phyloP scores from a whole-genome alignment of 805 yeast genomes.

The Metschnikowia santaceciliae region DNA sequence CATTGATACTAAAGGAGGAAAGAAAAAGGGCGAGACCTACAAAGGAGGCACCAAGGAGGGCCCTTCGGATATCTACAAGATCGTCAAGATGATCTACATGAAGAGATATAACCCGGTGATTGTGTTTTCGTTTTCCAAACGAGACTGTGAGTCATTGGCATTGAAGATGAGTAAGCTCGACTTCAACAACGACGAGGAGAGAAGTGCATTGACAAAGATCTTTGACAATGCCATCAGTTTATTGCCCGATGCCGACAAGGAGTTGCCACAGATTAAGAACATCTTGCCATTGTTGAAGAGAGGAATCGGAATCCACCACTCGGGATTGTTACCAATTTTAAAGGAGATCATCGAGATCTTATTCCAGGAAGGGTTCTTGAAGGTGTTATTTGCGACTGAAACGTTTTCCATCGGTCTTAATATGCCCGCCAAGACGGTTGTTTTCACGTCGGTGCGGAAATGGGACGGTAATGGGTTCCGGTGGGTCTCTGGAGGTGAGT shows the following conservation, averaged over 20 bases:
- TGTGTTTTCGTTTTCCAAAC: constrained; percentile 95
- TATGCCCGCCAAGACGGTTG: constrained; percentile 99
- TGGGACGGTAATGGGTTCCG: constrained; percentile 98
- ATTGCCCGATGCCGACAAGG: constrained; percentile 86
- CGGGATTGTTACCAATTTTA: constrained; percentile 88
- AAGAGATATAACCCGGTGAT: constrained; percentile 96
- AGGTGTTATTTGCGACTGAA: constrained; percentile 95
- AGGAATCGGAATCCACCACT: constrained; percentile 98
- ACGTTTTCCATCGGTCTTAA: constrained; percentile 97
- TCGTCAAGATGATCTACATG: constrained; percentile 96
- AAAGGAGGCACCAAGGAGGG: constrained; percentile 83
- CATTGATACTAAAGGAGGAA: constrained; percentile 48
- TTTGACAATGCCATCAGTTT: constrained; percentile 85
- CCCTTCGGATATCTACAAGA: constrained; percentile 86
- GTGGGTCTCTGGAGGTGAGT: constrained; percentile 99
- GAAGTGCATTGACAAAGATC: constrained; percentile 84
- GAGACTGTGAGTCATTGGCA: constrained; percentile 94
- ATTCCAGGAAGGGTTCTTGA: constrained; percentile 93
- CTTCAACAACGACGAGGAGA: constrained; percentile 90
- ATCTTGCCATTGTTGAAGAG: constrained; percentile 83
- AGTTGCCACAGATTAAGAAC: constrained; percentile 90
- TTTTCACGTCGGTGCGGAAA: constrained; percentile 93
- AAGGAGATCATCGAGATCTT: constrained; percentile 94
- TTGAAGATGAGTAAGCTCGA: constrained; percentile 93
- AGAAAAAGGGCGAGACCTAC: constrained; percentile 73